Evolutionary conservation across 148 eudicot species (phyloP), one percentile per base, ranked within the genome.

Genomic region (Pharnaceum exiguum): DNA sequence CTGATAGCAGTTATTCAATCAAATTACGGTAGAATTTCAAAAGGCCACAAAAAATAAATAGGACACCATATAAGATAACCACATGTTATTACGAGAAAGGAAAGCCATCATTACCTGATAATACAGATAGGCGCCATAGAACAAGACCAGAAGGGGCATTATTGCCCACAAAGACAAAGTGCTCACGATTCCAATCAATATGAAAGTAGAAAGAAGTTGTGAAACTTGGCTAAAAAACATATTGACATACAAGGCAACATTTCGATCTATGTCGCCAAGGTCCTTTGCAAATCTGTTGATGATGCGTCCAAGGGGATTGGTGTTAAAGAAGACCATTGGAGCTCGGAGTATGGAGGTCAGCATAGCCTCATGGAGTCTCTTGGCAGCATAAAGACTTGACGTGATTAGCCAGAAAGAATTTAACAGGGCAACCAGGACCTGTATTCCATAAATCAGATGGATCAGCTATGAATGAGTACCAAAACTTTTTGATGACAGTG

Each of bases 271-370:
- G 61, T 91, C 98, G 52, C 98, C 88, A 18, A 82, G 73, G 71
- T 91, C 98, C 84, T 91, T 91, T 5, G 98, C 90, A 65, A 91
- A 87, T 62, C 98, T 85, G 70, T 91, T 91, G 71, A 91, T 87
- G 56, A 91, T 74, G 31, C 98, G 77, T 50, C 98, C 98, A 57
- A 91, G 87, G 24, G 96, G 98, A 72, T 87, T 91, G 46, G 98
- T 87, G 60, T 91, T 93, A 65, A 87, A 91, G 66, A 91, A 91
- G 51, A 85, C 88, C 98, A 91, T 87, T 19, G 98, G 98, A 71
- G 98, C 98, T 70, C 84, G 69, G 63, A 91, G 67, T 28, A 91
- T 77, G 36, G 98, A 87, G 60, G 66, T 79, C 24, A 91, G 98
- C 96, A 91, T 91, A 16, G 84, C 94, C 63, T 87, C 85, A 66